Evolutionary conservation across 2,329 filamentous ascomycete genomes (phyloP), one percentile per base, ranked within the genome.

Genomic region (Fusarium austroafricanum): DNA sequence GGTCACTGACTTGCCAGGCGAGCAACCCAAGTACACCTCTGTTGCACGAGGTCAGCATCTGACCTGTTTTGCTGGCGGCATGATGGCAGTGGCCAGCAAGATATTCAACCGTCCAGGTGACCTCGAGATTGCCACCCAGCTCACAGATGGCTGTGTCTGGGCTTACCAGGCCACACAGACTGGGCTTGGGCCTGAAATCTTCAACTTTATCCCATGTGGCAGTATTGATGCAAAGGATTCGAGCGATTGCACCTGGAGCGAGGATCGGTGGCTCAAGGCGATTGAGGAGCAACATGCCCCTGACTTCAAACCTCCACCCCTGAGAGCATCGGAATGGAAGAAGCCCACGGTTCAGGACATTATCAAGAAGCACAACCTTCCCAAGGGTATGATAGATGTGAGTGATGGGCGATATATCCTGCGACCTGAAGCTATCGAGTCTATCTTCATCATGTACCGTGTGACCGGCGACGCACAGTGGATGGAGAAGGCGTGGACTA

Each of bases 401-500:
- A 76, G 79, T 40, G 86, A 90, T 58, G 78, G 81, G 39, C 83
- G 84, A 55, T 92, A 92, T 73, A 86, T 91, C 29, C 82, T 93
- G 43, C 85, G 90, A 58, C 92, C 92, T 20, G 91, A 94, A 79
- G 91, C 91, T 11, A 92, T 94, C 65, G 92, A 94, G 80, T 92
- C 89, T 18, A 89, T 94, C 15, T 94, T 92, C 79, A 87, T 93
- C 76, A 88, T 94, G 86, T 92, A 90, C 77, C 86, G 91, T 58
- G 83, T 92, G 60, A 93, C 91, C 0, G 91, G 90, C 26, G 87
- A 92, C 66, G 70, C 82, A 2, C 80, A 82, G 47, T 91, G 89
- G 84, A 87, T 87, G 73, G 85, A 90, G 59, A 88, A 88, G 74
- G 91, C 90, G 3, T 93, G 91, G 91, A 81, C 82, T 55, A 93